A percentile compares a stretch with the other conserved stretches of the same genome.
Evolutionary conservation across 2,329 filamentous ascomycete species (phyloP).

Genomic region (Cladosporium sp.): DNA sequence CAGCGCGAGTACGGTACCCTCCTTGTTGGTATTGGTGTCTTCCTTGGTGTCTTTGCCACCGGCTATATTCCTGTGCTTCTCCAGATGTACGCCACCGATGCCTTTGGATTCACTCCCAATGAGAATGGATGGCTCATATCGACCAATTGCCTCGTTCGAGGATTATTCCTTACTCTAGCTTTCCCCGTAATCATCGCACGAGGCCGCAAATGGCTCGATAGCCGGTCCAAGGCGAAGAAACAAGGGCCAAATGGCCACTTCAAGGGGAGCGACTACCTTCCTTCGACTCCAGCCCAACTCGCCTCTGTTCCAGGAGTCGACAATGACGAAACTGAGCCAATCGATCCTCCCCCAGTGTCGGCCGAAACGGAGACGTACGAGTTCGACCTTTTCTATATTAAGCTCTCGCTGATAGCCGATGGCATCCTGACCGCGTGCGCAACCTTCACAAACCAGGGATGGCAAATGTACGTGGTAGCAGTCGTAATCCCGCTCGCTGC

Average conservation of each 20-base stretch:
- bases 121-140: constrained; percentile 46
- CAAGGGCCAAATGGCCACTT: neutral
- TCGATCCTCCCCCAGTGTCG: constrained; percentile 42
- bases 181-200: constrained; percentile 43
- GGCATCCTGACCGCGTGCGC: constrained; percentile 60
- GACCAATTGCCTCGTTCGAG: constrained; percentile 42
- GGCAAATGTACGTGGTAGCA: constrained; percentile 67
- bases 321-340: constrained; percentile 22
- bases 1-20: constrained; percentile 58
- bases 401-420: constrained; percentile 63
- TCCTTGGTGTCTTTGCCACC: constrained; percentile 64
- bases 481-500: constrained; percentile 64
- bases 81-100: constrained; percentile 46
- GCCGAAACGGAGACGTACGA: constrained; percentile 47
- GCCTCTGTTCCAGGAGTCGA: neutral
- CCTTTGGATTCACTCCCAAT: constrained; percentile 41
- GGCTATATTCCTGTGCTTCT: constrained; percentile 61
- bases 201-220: constrained; percentile 42
- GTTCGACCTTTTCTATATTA: constrained; percentile 66
- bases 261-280: constrained; percentile 4
- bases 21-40: constrained; percentile 62
- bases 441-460: constrained; percentile 58
- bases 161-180: constrained; percentile 40
- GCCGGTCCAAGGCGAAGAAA: neutral
- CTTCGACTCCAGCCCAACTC: neutral